Evolutionary conservation across 768 basidiomycete genomes (phyloP).

Genomic region (Leccinum sublutescens): DNA sequence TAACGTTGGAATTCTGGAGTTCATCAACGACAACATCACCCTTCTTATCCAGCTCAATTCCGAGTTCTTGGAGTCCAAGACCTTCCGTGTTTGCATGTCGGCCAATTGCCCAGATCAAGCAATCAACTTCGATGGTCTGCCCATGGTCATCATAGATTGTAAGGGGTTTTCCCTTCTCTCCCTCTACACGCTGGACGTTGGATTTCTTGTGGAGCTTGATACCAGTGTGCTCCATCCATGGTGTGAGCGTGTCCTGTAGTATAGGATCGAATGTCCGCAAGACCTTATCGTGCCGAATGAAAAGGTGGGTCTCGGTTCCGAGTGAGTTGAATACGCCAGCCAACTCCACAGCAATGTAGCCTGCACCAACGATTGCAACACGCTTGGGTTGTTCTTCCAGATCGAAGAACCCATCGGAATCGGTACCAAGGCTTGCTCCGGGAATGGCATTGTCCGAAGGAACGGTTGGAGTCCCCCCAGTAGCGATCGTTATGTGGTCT

Average conservation of each 20-base stretch:
- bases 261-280: slow-evolving; percentile 91
- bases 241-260: slow-evolving; percentile 78
- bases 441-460: slow-evolving; percentile 81
- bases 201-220: slow-evolving; percentile 80
- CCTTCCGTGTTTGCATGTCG: slow-evolving; percentile 76
- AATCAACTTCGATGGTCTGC: slow-evolving; percentile 80
- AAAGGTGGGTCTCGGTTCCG: slow-evolving; percentile 86
- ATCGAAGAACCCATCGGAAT: slow-evolving; percentile 96
- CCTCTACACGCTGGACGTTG: slow-evolving; percentile 74
- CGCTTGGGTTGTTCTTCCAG: slow-evolving; percentile 88
- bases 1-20: slow-evolving; percentile 78
- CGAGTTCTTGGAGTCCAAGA: slow-evolving; percentile 75
- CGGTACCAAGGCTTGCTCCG: slow-evolving; percentile 86
- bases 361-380: slow-evolving; percentile 93
- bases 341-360: slow-evolving; percentile 97
- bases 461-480: slow-evolving; percentile 80
- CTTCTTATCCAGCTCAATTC: slow-evolving; percentile 70
- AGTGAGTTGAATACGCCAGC: slow-evolving; percentile 92
- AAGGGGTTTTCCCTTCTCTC: slow-evolving; percentile 65
- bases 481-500: slow-evolving; percentile 80
- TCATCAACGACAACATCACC: slow-evolving; percentile 91
- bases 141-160: slow-evolving; percentile 77
- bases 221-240: slow-evolving; percentile 96
- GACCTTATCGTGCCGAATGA: slow-evolving; percentile 89
- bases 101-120: slow-evolving; percentile 93